A percentile compares a stretch with the other conserved stretches of the same genome.
Conservation (phyloP, 2,329 filamentous ascomycete genomes). For the Camillea tinctor region DNA sequence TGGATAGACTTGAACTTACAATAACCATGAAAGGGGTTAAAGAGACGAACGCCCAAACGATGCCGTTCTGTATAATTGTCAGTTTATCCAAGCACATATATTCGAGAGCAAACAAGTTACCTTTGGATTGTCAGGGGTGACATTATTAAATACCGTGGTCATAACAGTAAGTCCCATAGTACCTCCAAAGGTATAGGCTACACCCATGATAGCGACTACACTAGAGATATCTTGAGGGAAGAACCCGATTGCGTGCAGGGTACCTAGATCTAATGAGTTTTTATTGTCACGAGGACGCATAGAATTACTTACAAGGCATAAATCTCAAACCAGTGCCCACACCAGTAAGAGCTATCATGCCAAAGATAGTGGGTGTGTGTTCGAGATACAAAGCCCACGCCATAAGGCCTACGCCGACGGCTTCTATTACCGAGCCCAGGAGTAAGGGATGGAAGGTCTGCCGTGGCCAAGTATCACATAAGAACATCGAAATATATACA, state of each 20-base stretch:
- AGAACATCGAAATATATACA: slow-evolving; percentile 55
- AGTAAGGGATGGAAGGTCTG: slow-evolving; percentile 62
- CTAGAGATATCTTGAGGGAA: slow-evolving; percentile 57
- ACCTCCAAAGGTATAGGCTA: slow-evolving; percentile 62
- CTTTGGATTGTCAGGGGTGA: slow-evolving; percentile 44
- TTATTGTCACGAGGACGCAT: not conserved
- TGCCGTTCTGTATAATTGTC: slow-evolving; percentile 43
- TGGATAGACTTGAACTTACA: slow-evolving; percentile 25
- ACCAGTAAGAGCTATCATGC: slow-evolving; percentile 65
- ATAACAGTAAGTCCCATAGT: slow-evolving; percentile 66
- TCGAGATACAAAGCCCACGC: slow-evolving; percentile 54
- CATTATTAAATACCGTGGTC: slow-evolving; percentile 68
- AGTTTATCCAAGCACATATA: slow-evolving; percentile 5
- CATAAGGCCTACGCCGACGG: slow-evolving; percentile 57
- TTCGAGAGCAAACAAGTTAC: slow-evolving; percentile 9
- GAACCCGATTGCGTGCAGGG: slow-evolving; percentile 61
- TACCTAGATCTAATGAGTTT: slow-evolving; percentile 30
- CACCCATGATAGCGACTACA: slow-evolving; percentile 58
- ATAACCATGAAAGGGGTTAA: slow-evolving; percentile 57
- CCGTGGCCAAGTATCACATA: slow-evolving; percentile 60
- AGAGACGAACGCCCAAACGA: slow-evolving; percentile 65
- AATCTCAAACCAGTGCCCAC: slow-evolving; percentile 63
- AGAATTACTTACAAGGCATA: slow-evolving; percentile 48
- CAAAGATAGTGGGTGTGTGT: slow-evolving; percentile 53
- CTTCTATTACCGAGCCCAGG: slow-evolving; percentile 54